phyloP scores from a whole-genome alignment of 805 yeast species.

The Starmerella stigmatis region DNA sequence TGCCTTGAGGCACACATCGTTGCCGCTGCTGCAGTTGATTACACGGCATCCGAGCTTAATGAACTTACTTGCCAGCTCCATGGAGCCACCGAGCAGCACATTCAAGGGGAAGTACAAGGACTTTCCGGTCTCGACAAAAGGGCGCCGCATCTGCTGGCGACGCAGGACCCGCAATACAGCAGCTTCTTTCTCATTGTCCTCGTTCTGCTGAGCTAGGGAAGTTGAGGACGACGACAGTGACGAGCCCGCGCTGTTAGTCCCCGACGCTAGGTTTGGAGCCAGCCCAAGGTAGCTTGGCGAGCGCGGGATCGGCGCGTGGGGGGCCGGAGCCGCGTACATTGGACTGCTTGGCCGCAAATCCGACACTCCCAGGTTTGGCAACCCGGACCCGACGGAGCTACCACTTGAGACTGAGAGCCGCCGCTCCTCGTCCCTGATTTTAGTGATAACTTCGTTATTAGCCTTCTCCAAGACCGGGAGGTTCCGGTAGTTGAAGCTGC shows the following conservation, averaged over 20 bases:
- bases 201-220: slow-evolving; percentile 2
- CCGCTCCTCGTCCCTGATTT: slow-evolving; percentile 59
- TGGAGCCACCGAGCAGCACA: slow-evolving; percentile 71
- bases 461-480: slow-evolving; percentile 85
- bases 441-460: slow-evolving; percentile 80
- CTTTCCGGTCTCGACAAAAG: slow-evolving; percentile 9
- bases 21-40: slow-evolving; percentile 65
- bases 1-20: slow-evolving; percentile 45
- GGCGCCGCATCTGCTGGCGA: slow-evolving; percentile 19
- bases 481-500: slow-evolving; percentile 83
- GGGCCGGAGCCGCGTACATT: slow-evolving; percentile 4
- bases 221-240: slow-evolving; percentile 8
- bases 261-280: not conserved
- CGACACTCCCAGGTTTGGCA: slow-evolving; percentile 10
- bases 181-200: slow-evolving; percentile 17
- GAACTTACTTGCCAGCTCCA: slow-evolving; percentile 51
- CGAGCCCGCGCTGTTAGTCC: not conserved
- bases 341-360: slow-evolving; percentile 8
- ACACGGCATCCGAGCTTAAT: slow-evolving; percentile 70
- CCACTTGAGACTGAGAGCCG: slow-evolving; percentile 30
- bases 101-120: slow-evolving; percentile 27
- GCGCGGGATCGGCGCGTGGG: not conserved
- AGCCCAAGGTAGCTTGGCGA: not conserved
- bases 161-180: slow-evolving; percentile 21
- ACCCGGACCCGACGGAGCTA: slow-evolving; percentile 30